A percentile compares a stretch with the other conserved stretches of the same genome.
These are phyloP conservation scores for Massariosphaeria phaeospora DNA, from an alignment of 495 filamentous ascomycete species.

Conservation along the genomic window DNA sequence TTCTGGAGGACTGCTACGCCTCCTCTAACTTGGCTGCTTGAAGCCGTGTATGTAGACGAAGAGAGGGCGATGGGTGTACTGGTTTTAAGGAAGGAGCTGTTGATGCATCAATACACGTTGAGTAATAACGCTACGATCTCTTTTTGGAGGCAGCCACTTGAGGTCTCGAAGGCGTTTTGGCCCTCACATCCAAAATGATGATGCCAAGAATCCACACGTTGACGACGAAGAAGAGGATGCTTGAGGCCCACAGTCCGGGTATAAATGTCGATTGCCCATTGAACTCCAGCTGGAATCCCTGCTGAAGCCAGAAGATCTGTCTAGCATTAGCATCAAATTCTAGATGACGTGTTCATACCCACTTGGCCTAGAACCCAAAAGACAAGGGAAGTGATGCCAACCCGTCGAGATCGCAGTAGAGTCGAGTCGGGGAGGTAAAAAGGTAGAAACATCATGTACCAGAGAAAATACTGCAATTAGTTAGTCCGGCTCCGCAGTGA, in stretches of 20 bases:
- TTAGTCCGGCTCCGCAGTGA: conserved; percentile 4
- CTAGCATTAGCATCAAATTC: not conserved
- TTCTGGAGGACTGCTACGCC: conserved; percentile 15
- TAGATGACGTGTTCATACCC: conserved; percentile 13
- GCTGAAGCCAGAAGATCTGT: conserved; percentile 79
- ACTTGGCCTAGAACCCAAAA: conserved; percentile 72
- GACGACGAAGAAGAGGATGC: conserved; percentile 72
- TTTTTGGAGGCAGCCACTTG: too few relatives aligned
- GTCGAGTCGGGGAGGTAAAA: conserved; percentile 81
- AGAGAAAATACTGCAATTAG: conserved; percentile 77
- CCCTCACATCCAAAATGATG: conserved; percentile 64
- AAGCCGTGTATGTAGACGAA: not conserved
- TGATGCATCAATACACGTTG: too few relatives aligned
- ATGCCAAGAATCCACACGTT: conserved; percentile 85
- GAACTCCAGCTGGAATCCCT: conserved; percentile 85
- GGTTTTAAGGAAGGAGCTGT: not conserved
- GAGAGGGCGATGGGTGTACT: too few relatives aligned
- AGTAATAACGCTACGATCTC: too few relatives aligned
- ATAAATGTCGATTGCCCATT: conserved; percentile 78
- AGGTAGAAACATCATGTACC: conserved; percentile 91
- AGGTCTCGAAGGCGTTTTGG: not conserved
- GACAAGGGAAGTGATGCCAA: conserved; percentile 58
- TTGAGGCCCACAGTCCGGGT: conserved; percentile 71
- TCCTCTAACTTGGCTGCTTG: not conserved
- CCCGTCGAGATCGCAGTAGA: conserved; percentile 52